These are phyloP conservation scores for Beauveria brongniartii DNA, from an alignment of 2,329 filamentous ascomycete genomes.

Conservation along the genomic window DNA sequence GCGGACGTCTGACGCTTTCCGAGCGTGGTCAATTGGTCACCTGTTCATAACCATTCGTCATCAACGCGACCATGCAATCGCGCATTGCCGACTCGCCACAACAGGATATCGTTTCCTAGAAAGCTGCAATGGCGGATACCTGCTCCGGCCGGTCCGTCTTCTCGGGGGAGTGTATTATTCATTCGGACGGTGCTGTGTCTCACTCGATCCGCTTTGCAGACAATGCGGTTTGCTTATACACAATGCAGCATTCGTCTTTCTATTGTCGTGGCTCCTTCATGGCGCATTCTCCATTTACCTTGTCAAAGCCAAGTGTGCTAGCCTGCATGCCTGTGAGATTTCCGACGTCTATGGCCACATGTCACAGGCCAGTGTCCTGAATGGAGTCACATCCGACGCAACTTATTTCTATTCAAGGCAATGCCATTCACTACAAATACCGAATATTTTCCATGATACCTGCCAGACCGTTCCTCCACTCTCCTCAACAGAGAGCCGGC, in stretches of 20 bases:
- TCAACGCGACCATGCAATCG: neutral
- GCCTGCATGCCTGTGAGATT: too few relatives aligned
- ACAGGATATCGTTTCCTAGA: neutral
- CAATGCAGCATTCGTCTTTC: too few relatives aligned
- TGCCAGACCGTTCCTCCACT: too few relatives aligned
- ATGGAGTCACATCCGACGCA: too few relatives aligned
- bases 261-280: too few relatives aligned
- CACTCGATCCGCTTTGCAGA: neutral
- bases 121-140: neutral
- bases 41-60: slow-evolving; percentile 1
- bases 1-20: neutral
- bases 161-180: neutral
- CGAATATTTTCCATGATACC: neutral
- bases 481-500: too few relatives aligned
- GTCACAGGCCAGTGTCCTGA: too few relatives aligned
- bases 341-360: too few relatives aligned
- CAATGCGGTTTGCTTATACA: neutral
- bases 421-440: neutral
- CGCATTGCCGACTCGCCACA: neutral
- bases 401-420: neutral
- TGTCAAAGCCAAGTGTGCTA: too few relatives aligned
- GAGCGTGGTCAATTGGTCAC: neutral
- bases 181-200: neutral
- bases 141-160: neutral
- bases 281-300: too few relatives aligned